A percentile compares a stretch with the other conserved stretches of the same genome.
These are phyloP conservation scores for Haematococcus lacustris DNA, from an alignment of 139 green algal genomes.

Conservation along the genomic window DNA sequence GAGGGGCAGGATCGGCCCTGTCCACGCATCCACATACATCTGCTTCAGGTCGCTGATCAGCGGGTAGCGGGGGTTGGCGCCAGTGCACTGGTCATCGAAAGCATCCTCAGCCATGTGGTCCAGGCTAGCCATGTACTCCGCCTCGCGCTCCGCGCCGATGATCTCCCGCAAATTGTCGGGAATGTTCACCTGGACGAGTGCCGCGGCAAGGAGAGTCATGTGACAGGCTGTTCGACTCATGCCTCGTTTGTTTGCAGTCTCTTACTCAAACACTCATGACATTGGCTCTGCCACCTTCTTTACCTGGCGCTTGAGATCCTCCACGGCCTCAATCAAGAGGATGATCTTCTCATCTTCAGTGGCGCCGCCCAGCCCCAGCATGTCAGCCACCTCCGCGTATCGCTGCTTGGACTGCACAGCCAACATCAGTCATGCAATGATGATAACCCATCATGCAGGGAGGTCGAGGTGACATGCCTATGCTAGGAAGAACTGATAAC, in stretches of 20 bases:
- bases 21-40: constrained; percentile 44
- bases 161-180: constrained; percentile 49
- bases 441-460: no score
- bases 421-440: no score
- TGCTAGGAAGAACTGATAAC: no score
- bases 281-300: no score
- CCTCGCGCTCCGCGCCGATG: constrained; percentile 21
- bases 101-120: constrained; percentile 42
- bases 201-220: no score
- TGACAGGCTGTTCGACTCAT: no score
- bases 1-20: constrained; percentile 34
- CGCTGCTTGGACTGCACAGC: constrained; percentile 29
- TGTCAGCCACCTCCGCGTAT: constrained; percentile 51
- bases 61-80: constrained; percentile 59
- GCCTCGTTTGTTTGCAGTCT: no score
- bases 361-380: constrained; percentile 43
- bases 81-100: constrained; percentile 72
- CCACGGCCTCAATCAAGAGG: constrained; percentile 52
- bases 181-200: constrained; percentile 39
- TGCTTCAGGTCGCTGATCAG: constrained; percentile 52
- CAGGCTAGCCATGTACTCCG: constrained; percentile 28
- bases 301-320: constrained; percentile 58
- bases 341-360: constrained; percentile 44
- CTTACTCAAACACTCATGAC: no score
- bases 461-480: no score